Evolutionary conservation across 2,329 filamentous ascomycete genomes (phyloP).

Genomic region (Trichothecium roseum): DNA sequence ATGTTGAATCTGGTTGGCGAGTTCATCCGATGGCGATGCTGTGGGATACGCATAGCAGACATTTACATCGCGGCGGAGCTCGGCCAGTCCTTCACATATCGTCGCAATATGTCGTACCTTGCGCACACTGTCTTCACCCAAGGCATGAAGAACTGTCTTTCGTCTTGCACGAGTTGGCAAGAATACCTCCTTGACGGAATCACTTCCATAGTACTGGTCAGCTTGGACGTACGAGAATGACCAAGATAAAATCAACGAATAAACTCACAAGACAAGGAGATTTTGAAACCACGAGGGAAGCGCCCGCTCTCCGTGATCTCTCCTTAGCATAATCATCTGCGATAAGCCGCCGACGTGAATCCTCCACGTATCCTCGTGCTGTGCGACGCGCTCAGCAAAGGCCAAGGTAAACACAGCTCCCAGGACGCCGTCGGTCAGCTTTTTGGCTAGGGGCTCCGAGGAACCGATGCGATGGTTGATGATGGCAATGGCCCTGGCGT

Average conservation of each 20-base stretch:
- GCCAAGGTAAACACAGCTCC: background rate
- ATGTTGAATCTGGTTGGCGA: background rate
- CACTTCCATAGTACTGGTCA: too few species aligned
- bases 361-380: background rate
- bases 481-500: background rate
- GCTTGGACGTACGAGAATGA: too few species aligned
- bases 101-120: too few species aligned
- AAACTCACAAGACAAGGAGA: background rate
- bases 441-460: background rate
- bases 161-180: too few species aligned
- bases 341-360: conserved; percentile 1
- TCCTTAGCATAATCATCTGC: background rate
- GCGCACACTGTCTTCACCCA: too few species aligned
- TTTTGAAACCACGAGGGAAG: background rate
- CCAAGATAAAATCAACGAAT: background rate
- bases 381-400: background rate
- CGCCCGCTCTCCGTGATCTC: background rate
- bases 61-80: too few species aligned
- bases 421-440: background rate
- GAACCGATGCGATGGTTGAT: background rate
- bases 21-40: too few species aligned
- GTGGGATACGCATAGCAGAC: too few species aligned
- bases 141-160: too few species aligned
- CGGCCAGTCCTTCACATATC: too few species aligned
- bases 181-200: too few species aligned